Evolutionary conservation across 768 basidiomycete species (phyloP).

Genomic region (Serendipita sp.): DNA sequence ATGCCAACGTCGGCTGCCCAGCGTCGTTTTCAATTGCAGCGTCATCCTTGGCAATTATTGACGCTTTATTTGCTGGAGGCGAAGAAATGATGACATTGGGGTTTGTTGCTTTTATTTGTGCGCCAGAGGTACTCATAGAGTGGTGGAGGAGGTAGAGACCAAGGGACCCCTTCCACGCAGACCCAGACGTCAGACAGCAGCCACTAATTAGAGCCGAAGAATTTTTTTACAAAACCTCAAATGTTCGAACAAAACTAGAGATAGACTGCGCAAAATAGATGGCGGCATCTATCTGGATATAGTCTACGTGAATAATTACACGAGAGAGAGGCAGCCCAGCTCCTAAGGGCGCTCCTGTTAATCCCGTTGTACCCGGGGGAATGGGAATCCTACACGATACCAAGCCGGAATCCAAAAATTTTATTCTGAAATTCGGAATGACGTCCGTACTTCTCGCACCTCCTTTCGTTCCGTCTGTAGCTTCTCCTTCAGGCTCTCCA

Average conservation of each 20-base stretch:
- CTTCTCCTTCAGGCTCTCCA: conserved; percentile 38
- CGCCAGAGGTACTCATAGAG: no score
- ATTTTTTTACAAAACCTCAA: no score
- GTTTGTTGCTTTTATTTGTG: neutral
- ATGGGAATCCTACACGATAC: no score
- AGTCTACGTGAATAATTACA: neutral
- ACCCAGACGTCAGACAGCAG: no score
- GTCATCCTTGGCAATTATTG: no score
- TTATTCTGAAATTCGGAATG: conserved; percentile 22
- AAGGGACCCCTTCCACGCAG: no score
- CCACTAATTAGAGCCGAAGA: no score
- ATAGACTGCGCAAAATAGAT: neutral
- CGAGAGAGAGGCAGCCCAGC: neutral
- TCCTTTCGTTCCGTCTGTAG: conserved; percentile 45
- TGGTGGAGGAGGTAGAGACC: no score
- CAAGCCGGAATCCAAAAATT: no score
- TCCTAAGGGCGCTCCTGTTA: neutral
- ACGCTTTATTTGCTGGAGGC: neutral
- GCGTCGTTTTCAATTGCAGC: no score
- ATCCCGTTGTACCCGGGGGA: no score
- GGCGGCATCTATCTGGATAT: neutral
- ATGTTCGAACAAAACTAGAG: no score
- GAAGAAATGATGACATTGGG: neutral
- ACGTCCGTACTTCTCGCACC: conserved; percentile 54
- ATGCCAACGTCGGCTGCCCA: neutral